These are phyloP conservation scores for Scedosporium dehoogii DNA, from an alignment of 2,329 filamentous ascomycete species.

Conservation along the genomic window DNA sequence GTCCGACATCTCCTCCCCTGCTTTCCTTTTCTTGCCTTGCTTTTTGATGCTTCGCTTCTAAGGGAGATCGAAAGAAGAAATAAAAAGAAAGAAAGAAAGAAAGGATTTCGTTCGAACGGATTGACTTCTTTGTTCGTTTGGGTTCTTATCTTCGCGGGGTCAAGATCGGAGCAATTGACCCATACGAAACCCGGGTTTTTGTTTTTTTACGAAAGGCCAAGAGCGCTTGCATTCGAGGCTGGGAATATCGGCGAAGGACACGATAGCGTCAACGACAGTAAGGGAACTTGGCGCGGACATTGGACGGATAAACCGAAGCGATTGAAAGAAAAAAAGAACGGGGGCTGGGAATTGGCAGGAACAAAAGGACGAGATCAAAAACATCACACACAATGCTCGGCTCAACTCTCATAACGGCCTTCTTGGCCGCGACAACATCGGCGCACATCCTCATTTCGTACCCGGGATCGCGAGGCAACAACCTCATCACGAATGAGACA, in stretches of 20 bases:
- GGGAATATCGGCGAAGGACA: neutral
- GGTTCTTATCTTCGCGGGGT: too few relatives aligned
- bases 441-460: slow-evolving; percentile 82
- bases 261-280: too few relatives aligned
- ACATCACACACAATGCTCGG: slow-evolving; percentile 29
- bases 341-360: neutral
- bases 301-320: neutral
- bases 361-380: neutral
- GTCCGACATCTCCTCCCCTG: neutral
- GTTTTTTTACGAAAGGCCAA: neutral
- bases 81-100: neutral
- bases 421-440: slow-evolving; percentile 37
- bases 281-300: too few relatives aligned
- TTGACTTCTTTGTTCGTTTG: neutral
- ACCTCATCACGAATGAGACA: slow-evolving; percentile 65
- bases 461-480: slow-evolving; percentile 80
- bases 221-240: neutral
- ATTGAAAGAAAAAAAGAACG: neutral
- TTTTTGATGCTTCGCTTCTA: too few relatives aligned
- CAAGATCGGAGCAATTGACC: too few relatives aligned
- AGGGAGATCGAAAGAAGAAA: too few relatives aligned
- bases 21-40: neutral
- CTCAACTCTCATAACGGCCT: slow-evolving; percentile 28
- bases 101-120: neutral
- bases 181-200: too few relatives aligned